A percentile compares a stretch with the other conserved stretches of the same genome.
Conservation (phyloP, 2,329 filamentous ascomycete genomes). For the Calonectria hawksworthii region DNA sequence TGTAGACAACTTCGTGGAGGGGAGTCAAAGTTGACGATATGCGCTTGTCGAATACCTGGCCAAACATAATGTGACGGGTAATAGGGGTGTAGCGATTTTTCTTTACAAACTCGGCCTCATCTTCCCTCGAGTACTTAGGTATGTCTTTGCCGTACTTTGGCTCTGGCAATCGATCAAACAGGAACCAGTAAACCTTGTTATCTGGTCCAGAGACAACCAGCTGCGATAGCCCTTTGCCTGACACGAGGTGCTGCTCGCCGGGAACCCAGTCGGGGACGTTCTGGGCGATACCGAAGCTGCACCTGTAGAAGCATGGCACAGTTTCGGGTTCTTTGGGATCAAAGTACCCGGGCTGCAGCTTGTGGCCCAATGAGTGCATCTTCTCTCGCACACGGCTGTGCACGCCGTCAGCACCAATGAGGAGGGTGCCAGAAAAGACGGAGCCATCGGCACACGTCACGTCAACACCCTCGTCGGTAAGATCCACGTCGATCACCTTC, state of each 20-base stretch:
- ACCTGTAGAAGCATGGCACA: background rate
- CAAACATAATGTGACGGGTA: background rate
- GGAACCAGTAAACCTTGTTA: background rate
- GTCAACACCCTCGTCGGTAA: background rate
- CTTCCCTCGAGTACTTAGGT: background rate
- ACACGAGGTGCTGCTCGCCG: background rate
- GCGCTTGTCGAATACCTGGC: background rate
- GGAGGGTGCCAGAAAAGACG: background rate
- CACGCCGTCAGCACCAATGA: background rate
- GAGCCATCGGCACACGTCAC: background rate
- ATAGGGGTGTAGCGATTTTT: background rate
- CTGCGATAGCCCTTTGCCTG: background rate
- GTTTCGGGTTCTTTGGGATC: background rate
- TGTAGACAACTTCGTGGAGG: background rate
- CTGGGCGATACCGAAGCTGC: background rate
- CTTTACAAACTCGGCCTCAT: background rate
- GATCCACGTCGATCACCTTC: background rate
- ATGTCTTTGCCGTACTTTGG: background rate
- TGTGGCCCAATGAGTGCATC: background rate
- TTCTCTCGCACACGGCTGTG: background rate
- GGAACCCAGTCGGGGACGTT: background rate
- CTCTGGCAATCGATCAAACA: background rate
- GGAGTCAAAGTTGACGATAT: background rate
- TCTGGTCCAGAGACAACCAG: constrained; percentile 1
- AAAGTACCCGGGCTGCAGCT: background rate